Base-by-base conservation (phyloP, 208 protist genomes). In the Leishmania major region DNA sequence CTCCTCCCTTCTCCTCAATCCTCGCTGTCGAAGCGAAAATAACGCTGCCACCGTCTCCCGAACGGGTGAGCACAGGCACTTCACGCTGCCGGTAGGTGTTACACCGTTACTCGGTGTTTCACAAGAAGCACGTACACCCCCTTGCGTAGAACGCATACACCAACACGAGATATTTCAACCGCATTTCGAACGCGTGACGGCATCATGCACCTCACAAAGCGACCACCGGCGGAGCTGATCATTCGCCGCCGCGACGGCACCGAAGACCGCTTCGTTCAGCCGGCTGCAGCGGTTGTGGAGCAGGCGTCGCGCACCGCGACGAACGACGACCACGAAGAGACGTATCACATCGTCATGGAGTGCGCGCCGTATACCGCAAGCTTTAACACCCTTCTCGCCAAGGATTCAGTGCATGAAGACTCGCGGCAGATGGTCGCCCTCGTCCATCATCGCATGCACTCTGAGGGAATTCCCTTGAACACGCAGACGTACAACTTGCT, bases 401-500 rank as follows among this genome's bases (percentile, higher is more conserved):
- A 94, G 49, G 69, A 71, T 0, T 77, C 87, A 0, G 78, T 89
- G 22, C 85, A 91, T 22, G 91, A 94, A 59, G 91, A 91, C 76
- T 91, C 93, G 49, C 84, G 86, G 51, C 88, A 90, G 35, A 75
- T 98, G 43, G 95, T 96, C 5, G 84, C 88, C 6, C 88, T 91
- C 2, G 92, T 97, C 25, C 79, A 94, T 57, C 87, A 94, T 22
- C 88, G 94, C 15, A 98, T 98, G 96, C 89, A 91, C n/a, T 84
- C 75, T 28, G 93, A 97, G 62, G 85, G 87, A 4, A 96, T 98
- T 78, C 96, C 96, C 1, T 70, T 98, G 70, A 95, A 96, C 89
- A 95, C 91, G 19, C 82, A 84, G 47, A 98, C 96, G 57, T 98
- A 97, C 87, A 98, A 98, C 81, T 80, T 95, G 19, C 90, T 98